These are phyloP conservation scores for Sistotremastrum suecicum DNA, from an alignment of 768 basidiomycete genomes.

Conservation along the genomic window DNA sequence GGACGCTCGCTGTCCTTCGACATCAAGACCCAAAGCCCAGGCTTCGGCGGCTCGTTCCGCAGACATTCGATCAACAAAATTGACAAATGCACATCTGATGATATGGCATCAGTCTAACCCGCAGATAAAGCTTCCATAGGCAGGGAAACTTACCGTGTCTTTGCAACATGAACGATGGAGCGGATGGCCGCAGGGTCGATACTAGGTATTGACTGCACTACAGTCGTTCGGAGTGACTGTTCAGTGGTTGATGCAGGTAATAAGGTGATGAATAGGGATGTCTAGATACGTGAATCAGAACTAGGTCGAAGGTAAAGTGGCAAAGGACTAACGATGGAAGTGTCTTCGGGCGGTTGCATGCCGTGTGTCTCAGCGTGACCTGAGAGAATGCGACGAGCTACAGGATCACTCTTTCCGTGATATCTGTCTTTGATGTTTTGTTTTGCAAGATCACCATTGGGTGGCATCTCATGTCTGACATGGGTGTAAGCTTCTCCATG, in stretches of 20 bases:
- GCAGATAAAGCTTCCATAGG: not conserved
- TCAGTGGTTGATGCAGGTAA: constrained; percentile 62
- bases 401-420: constrained; percentile 86
- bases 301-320: not conserved
- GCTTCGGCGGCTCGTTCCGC: constrained; percentile 83
- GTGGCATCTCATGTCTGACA: constrained; percentile 77
- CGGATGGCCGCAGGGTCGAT: constrained; percentile 53
- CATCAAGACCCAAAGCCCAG: constrained; percentile 83
- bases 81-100: constrained; percentile 82
- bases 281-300: constrained; percentile 28
- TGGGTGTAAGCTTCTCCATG: not conserved
- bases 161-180: constrained; percentile 75
- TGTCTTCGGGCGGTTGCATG: constrained; percentile 80
- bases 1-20: constrained; percentile 57
- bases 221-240: constrained; percentile 55
- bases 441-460: constrained; percentile 67
- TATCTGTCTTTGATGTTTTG: constrained; percentile 94
- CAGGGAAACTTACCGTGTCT: constrained; percentile 42
- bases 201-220: constrained; percentile 51
- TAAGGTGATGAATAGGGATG: constrained; percentile 73
- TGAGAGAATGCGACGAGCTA: constrained; percentile 79
- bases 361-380: constrained; percentile 72
- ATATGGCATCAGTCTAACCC: not conserved
- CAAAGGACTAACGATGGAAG: constrained; percentile 51
- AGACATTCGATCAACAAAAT: constrained; percentile 69